phyloP scores from a whole-genome alignment of 2,329 filamentous ascomycete genomes.

The Fusarium sulawesiense region DNA sequence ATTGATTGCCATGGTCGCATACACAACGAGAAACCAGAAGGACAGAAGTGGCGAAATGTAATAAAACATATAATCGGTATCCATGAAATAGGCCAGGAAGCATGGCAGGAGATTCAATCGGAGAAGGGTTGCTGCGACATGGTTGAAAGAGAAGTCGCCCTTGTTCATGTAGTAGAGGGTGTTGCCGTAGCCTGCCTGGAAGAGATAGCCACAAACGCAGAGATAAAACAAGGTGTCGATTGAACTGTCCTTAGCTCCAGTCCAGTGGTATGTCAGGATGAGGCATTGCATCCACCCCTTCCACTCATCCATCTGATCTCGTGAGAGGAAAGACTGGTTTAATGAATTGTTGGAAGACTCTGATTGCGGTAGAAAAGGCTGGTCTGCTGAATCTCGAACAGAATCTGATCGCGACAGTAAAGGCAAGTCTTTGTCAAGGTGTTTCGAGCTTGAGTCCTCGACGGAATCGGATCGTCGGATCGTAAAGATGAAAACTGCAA shows the following conservation, averaged over 20 bases:
- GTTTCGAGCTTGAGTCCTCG: rapidly evolving
- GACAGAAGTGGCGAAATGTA: conserved; percentile 68
- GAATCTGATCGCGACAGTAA: no score
- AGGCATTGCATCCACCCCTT: conserved; percentile 72
- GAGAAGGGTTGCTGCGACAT: conserved; percentile 63
- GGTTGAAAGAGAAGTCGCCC: conserved; percentile 65
- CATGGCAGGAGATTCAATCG: conserved; percentile 67
- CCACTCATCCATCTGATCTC: conserved; percentile 68
- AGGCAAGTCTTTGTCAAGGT: background rate
- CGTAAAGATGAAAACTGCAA: conserved; percentile 7
- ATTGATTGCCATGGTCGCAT: conserved; percentile 59
- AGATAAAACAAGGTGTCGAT: conserved; percentile 66
- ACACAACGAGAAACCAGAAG: conserved; percentile 71
- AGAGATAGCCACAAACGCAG: conserved; percentile 67
- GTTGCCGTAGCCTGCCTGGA: conserved; percentile 71
- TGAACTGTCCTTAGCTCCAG: conserved; percentile 57
- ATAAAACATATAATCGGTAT: conserved; percentile 62
- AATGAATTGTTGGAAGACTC: background rate
- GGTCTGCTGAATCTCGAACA: no score
- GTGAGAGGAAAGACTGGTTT: background rate
- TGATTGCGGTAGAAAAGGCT: no score
- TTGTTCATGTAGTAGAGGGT: conserved; percentile 66
- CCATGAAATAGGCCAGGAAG: conserved; percentile 65
- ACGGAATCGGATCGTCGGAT: conserved; percentile 20
- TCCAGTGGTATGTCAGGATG: conserved; percentile 66